A percentile compares a stretch with the other conserved stretches of the same genome.
Evolutionary conservation across 148 eudicot genomes (phyloP).

Genomic region (Limonium bicolor): DNA sequence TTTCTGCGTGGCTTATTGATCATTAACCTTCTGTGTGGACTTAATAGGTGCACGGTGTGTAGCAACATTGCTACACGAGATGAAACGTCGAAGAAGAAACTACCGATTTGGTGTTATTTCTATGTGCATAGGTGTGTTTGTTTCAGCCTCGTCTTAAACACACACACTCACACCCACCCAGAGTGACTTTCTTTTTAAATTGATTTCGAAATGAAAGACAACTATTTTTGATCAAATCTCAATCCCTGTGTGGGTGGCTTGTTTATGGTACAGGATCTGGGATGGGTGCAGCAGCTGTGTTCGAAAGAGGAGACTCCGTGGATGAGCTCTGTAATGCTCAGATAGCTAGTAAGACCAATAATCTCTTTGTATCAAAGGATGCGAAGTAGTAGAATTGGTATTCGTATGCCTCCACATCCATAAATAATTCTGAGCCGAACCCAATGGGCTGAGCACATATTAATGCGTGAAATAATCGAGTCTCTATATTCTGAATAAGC

Average conservation of each 20-base stretch:
- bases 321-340: slow-evolving; percentile 64
- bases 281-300: slow-evolving; percentile 98
- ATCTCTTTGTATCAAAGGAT: too few species aligned
- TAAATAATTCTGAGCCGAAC: too few species aligned
- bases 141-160: slow-evolving; percentile 11
- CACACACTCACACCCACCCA: too few species aligned
- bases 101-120: slow-evolving; percentile 93
- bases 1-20: too few species aligned
- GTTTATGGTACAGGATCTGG: slow-evolving; percentile 59
- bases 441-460: too few species aligned
- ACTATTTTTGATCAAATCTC: background rate
- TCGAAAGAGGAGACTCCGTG: slow-evolving; percentile 70
- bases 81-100: slow-evolving; percentile 93
- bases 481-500: too few species aligned
- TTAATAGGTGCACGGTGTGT: slow-evolving; percentile 96
- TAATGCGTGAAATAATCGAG: too few species aligned
- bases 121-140: slow-evolving; percentile 64
- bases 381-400: too few species aligned
- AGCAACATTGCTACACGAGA: slow-evolving; percentile 88
- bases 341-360: slow-evolving; percentile 18
- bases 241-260: too few species aligned
- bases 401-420: too few species aligned
- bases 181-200: too few species aligned
- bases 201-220: background rate
- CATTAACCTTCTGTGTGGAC: too few species aligned